Conservation (phyloP, 164 flowering plant genomes). For the Umbilicus rupestris region DNA sequence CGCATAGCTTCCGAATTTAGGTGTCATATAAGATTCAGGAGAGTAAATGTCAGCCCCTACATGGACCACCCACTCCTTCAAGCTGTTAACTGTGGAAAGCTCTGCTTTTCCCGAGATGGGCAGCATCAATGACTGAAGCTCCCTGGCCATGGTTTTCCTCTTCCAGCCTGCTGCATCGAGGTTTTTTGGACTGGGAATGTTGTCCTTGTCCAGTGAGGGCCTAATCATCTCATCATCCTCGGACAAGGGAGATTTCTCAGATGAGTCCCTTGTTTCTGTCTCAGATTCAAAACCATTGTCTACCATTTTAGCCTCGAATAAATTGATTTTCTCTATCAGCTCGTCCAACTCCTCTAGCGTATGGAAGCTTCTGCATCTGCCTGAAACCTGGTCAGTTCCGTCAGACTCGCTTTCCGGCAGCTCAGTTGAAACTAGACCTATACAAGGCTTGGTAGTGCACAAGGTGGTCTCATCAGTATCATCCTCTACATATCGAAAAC, state of each 20-base stretch:
- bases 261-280: background rate
- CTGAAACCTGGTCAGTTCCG: background rate
- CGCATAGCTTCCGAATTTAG: slow-evolving; percentile 4
- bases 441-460: background rate
- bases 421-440: background rate
- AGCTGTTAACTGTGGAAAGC: background rate
- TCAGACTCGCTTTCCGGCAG: background rate
- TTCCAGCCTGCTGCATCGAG: slow-evolving; percentile 1
- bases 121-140: background rate
- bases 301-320: background rate
- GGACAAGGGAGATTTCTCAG: background rate
- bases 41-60: background rate
- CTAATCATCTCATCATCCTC: background rate
- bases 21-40: background rate
- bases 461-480: slow-evolving; percentile 3
- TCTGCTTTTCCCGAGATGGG: background rate
- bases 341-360: slow-evolving; percentile 2
- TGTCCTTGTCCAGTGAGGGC: background rate
- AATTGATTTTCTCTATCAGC: background rate
- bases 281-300: background rate
- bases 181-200: background rate
- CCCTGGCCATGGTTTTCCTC: background rate
- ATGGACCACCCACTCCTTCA: background rate
- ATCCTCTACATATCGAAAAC: slow-evolving; percentile 14
- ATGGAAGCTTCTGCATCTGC: background rate